Percentiles rank a stretch among this genome's conserved stretches.
Conservation (phyloP, 2,329 filamentous ascomycete genomes). For the Alternaria solani region DNA sequence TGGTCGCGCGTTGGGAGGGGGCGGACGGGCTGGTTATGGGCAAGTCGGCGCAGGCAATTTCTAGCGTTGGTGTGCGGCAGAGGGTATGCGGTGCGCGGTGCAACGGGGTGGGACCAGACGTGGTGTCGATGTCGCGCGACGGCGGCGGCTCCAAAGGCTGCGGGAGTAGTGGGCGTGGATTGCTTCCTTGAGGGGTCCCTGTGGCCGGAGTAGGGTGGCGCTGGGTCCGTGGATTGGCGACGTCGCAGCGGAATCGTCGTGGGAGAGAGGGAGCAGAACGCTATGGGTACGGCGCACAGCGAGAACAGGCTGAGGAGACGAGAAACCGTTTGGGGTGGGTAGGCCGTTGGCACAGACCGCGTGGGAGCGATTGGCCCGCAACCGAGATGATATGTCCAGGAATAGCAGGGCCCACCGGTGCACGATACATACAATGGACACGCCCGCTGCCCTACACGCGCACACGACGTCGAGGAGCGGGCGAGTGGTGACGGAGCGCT, state of each 20-base stretch:
- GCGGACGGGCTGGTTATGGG: conserved; percentile 23
- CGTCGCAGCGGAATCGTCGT: conserved; percentile 45
- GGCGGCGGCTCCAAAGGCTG: conserved; percentile 19
- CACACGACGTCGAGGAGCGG: not conserved
- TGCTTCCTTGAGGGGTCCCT: conserved; percentile 13
- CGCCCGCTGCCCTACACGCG: not conserved
- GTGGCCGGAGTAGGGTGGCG: conserved; percentile 15
- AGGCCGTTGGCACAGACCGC: conserved; percentile 6
- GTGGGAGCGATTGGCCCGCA: conserved; percentile 18
- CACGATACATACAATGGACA: not conserved
- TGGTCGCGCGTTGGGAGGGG: conserved; percentile 14
- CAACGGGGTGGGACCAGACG: conserved; percentile 34
- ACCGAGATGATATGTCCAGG: conserved; percentile 26
- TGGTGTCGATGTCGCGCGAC: conserved; percentile 22
- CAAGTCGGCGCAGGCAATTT: conserved; percentile 13
- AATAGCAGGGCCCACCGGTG: conserved; percentile 19
- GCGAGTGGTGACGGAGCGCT: conserved; percentile 5
- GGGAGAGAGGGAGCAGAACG: conserved; percentile 20
- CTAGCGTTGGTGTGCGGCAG: conserved; percentile 19
- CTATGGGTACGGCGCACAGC: conserved; percentile 11
- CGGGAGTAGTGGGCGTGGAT: conserved; percentile 4
- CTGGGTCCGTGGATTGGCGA: conserved; percentile 33
- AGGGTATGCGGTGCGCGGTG: conserved; percentile 19
- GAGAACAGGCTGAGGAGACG: conserved; percentile 12
- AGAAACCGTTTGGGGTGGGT: conserved; percentile 8